Percentiles rank a stretch among this genome's conserved stretches.
These are phyloP conservation scores for Didymella lethalis DNA, from an alignment of 2,329 filamentous ascomycete genomes.

Conservation along the genomic window DNA sequence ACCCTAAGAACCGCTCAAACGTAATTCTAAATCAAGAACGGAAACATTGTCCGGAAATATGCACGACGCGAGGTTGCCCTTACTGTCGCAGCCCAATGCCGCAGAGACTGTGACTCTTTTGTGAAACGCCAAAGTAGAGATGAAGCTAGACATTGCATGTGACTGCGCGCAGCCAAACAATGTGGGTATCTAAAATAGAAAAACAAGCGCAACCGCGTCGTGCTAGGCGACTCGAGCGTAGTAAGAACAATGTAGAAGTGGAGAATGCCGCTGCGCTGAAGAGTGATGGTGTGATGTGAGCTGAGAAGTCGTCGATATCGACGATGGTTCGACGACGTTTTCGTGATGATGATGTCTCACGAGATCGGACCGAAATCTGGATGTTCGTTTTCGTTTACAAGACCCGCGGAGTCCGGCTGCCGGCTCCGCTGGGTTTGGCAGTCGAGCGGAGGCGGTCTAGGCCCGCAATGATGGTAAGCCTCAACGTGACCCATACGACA, in stretches of 20 bases:
- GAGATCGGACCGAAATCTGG: slow-evolving; percentile 18
- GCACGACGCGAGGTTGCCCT: slow-evolving; percentile 27
- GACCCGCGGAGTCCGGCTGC: slow-evolving; percentile 25
- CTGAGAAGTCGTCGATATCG: slow-evolving; percentile 4
- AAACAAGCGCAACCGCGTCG: slow-evolving; percentile 15
- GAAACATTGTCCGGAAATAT: slow-evolving; percentile 11
- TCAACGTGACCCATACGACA: slow-evolving; percentile 25
- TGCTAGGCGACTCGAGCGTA: slow-evolving; percentile 23
- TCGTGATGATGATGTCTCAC: slow-evolving; percentile 18
- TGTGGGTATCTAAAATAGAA: slow-evolving; percentile 36
- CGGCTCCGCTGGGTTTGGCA: slow-evolving; percentile 12
- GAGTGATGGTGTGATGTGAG: slow-evolving; percentile 12
- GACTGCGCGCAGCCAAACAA: slow-evolving; percentile 25
- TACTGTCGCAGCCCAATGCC: slow-evolving; percentile 24
- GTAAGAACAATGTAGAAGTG: slow-evolving; percentile 28
- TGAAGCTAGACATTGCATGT: slow-evolving; percentile 19
- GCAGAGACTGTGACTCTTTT: slow-evolving; percentile 18
- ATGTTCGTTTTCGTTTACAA: slow-evolving; percentile 16
- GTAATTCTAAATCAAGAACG: slow-evolving; percentile 23
- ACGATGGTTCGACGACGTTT: slow-evolving; percentile 17
- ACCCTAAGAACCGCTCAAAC: slow-evolving; percentile 20
- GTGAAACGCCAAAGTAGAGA: slow-evolving; percentile 32
- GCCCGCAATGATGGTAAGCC: slow-evolving; percentile 25
- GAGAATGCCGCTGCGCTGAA: slow-evolving; percentile 26
- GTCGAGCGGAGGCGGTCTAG: slow-evolving; percentile 31